These are phyloP conservation scores for Rhamnella rubrinervis DNA, from an alignment of 331 rosid genomes.

Conservation along the genomic window DNA sequence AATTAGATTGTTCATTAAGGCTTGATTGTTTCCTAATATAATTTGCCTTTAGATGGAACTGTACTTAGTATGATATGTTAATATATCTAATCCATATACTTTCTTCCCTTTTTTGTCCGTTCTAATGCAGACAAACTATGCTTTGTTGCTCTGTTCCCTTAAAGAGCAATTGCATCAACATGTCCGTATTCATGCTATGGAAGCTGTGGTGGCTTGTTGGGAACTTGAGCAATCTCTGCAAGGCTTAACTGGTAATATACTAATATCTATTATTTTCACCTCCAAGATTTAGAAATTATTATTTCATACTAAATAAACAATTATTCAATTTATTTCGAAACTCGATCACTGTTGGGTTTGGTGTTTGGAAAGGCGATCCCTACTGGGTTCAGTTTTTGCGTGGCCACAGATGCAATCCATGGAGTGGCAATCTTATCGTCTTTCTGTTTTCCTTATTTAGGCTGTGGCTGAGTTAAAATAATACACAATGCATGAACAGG, in stretches of 20 bases:
- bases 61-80: not conserved
- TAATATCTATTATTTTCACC: not conserved
- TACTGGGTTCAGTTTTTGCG: no score
- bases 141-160: slow-evolving; percentile 86
- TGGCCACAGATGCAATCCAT: not conserved
- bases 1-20: not conserved
- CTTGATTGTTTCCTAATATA: not conserved
- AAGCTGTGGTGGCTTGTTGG: slow-evolving; percentile 99
- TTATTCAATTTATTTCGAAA: no score
- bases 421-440: not conserved
- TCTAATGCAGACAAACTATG: slow-evolving; percentile 73
- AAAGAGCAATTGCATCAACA: slow-evolving; percentile 96
- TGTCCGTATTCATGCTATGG: slow-evolving; percentile 97
- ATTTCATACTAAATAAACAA: no score
- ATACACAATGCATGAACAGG: slow-evolving; percentile 43
- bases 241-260: slow-evolving; percentile 69
- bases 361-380: no score
- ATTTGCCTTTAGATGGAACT: not conserved
- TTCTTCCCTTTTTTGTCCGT: not conserved
- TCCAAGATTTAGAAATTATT: no score
- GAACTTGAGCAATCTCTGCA: slow-evolving; percentile 94
- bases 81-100: not conserved
- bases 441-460: not conserved
- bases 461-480: not conserved
- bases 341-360: no score